Conservation (phyloP, 2,329 filamentous ascomycete genomes). For the Aspergillus fischeri region DNA sequence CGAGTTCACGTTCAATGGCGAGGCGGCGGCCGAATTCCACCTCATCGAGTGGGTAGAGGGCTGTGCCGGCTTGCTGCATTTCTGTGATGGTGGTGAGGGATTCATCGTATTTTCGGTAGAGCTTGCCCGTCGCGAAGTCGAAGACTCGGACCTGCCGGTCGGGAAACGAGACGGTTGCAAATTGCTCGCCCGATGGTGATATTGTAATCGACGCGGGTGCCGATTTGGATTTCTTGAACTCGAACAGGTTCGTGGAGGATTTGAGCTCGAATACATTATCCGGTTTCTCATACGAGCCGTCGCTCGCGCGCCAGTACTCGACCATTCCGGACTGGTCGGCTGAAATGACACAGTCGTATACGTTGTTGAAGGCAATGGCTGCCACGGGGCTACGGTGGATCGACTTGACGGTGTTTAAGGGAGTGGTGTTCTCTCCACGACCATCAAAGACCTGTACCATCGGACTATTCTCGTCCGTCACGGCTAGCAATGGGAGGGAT, state of each 20-base stretch:
- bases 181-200: constrained; percentile 79
- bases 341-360: constrained; percentile 85
- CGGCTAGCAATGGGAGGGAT: constrained; percentile 79
- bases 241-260: constrained; percentile 88
- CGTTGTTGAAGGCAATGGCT: constrained; percentile 83
- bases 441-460: constrained; percentile 84
- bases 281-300: constrained; percentile 79
- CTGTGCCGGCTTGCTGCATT: constrained; percentile 92
- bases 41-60: constrained; percentile 74
- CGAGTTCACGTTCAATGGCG: constrained; percentile 80
- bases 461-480: constrained; percentile 70
- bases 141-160: constrained; percentile 92
- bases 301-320: constrained; percentile 84
- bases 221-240: constrained; percentile 94
- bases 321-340: constrained; percentile 88
- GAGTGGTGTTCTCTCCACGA: constrained; percentile 70
- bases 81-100: constrained; percentile 83
- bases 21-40: constrained; percentile 88
- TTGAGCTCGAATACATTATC: constrained; percentile 90
- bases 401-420: constrained; percentile 71
- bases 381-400: constrained; percentile 80
- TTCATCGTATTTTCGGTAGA: constrained; percentile 92
- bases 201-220: constrained; percentile 76
- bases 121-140: constrained; percentile 82
- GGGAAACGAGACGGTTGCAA: constrained; percentile 85